Conservation (phyloP, 345 rosid species). For the Bretschneidera sinensis region DNA sequence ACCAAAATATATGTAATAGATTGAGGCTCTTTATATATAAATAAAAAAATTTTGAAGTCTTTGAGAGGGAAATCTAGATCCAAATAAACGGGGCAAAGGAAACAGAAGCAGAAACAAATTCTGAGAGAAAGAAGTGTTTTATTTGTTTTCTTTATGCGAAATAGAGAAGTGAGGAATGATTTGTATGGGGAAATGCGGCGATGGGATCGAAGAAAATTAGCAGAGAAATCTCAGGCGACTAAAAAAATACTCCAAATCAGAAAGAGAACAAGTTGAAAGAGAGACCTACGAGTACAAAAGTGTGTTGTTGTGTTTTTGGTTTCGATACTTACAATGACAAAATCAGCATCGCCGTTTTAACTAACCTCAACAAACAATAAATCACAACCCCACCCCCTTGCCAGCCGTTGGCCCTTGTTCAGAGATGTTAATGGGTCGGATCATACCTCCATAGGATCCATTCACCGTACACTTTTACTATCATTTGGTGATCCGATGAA, state of each 20-base stretch:
- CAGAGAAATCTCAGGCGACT: conserved; percentile 15
- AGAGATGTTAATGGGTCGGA: too few relatives aligned
- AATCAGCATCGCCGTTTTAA: conserved; percentile 12
- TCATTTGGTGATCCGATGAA: too few relatives aligned
- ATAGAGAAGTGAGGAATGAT: not conserved
- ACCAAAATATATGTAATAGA: conserved; percentile 1
- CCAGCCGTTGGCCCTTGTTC: too few relatives aligned
- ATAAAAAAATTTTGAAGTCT: not conserved
- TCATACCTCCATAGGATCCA: too few relatives aligned
- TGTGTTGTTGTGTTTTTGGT: not conserved
- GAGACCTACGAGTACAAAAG: too few relatives aligned
- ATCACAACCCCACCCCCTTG: too few relatives aligned
- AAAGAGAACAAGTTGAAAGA: not conserved
- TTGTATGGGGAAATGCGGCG: conserved; percentile 24
- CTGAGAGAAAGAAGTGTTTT: not conserved
- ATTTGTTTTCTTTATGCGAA: too few relatives aligned
- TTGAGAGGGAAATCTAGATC: not conserved
- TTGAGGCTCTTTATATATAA: not conserved
- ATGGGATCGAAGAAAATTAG: conserved; percentile 23
- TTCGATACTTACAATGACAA: conserved; percentile 21
- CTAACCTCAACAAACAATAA: conserved; percentile 17
- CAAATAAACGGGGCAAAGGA: not conserved
- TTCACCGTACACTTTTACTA: too few relatives aligned
- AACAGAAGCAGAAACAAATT: not conserved
- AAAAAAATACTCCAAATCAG: not conserved